Evolutionary conservation across 495 filamentous ascomycete species (phyloP), one percentile per base, ranked within the genome.

Genomic region (Cudoniella acicularis): DNA sequence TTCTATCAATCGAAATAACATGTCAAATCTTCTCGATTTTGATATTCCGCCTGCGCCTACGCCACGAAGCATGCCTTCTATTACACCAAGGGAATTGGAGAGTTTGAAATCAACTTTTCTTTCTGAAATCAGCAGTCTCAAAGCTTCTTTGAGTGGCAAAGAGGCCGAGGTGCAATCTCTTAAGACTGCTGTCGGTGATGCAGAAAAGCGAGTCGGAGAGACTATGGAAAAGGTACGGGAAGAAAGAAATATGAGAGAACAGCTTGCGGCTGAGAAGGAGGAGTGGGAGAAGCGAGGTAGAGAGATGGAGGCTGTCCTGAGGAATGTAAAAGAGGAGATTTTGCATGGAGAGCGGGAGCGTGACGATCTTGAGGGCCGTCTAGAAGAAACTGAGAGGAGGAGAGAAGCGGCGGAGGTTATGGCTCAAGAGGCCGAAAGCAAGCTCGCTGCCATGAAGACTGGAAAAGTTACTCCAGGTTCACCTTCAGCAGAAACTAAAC

Each of bases 41-140:
- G 92, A 97, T 62, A 87, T 97, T 16, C 90, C 91, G 10, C 89
- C 91, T 2, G 81, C 86, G 10, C 91, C 92, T 2, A 98, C 94
- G 1, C 94, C 94, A 17, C 87, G 93, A 55, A 95, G 89, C 43
- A 84, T 98, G 43, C 94, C 94, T 1, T 88, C 86, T 13, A 86
- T 98, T 61, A 96, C 95, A 2, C 88, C 92, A 0, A 87, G 94
- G 24, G 94, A 98, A 72, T 77, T 98, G 0, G 94, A 98, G 66
- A 88, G 84, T 6, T 78, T 98, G 51, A 97, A 97, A 69, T 96
- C 93, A 0, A 77, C 77, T 1, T 95, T 95, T 67, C 80, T 91
- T 46, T 93, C 91, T 2, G 88, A 98, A 68, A 92, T 98, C 52
- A 92, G 87, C 49, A 90, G 88, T 20, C 81, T 98, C 27, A 92